These are phyloP conservation scores for Pleurotus platypus DNA, from an alignment of 768 basidiomycete genomes.

Conservation along the genomic window DNA sequence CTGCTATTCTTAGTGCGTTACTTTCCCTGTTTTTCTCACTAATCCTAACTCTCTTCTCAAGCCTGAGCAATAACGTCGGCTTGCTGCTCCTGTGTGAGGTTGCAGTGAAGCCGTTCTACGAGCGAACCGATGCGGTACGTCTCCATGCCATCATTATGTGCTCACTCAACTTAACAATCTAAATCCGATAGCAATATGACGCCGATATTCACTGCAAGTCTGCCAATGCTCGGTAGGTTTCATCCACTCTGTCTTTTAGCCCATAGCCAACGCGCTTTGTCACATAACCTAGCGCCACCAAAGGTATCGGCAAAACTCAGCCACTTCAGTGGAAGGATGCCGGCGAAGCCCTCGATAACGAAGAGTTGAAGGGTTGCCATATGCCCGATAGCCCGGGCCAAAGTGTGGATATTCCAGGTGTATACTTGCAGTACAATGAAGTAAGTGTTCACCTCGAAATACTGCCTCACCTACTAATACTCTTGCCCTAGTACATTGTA, in stretches of 20 bases:
- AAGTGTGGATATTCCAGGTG: slow-evolving; percentile 23
- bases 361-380: slow-evolving; percentile 46
- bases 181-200: slow-evolving; percentile 34
- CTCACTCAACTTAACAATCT: not conserved
- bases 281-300: slow-evolving; percentile 38
- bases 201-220: slow-evolving; percentile 46
- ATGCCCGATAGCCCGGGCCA: slow-evolving; percentile 56
- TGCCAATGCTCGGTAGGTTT: slow-evolving; percentile 31
- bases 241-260: not conserved
- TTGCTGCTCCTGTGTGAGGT: slow-evolving; percentile 62
- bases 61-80: slow-evolving; percentile 48
- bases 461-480: not conserved
- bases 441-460: slow-evolving; percentile 23
- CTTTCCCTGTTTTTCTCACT: not conserved
- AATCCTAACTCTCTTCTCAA: slow-evolving; percentile 16
- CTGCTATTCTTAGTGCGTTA: slow-evolving; percentile 46
- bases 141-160: not conserved
- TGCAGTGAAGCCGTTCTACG: slow-evolving; percentile 52
- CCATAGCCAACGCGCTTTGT: not conserved
- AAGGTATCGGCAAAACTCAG: slow-evolving; percentile 50
- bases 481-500: slow-evolving; percentile 49
- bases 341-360: slow-evolving; percentile 42
- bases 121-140: slow-evolving; percentile 35
- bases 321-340: slow-evolving; percentile 60
- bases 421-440: slow-evolving; percentile 52